These are phyloP conservation scores for Prototheca stagnorum DNA, from an alignment of 163 green algal genomes.

Conservation along the genomic window DNA sequence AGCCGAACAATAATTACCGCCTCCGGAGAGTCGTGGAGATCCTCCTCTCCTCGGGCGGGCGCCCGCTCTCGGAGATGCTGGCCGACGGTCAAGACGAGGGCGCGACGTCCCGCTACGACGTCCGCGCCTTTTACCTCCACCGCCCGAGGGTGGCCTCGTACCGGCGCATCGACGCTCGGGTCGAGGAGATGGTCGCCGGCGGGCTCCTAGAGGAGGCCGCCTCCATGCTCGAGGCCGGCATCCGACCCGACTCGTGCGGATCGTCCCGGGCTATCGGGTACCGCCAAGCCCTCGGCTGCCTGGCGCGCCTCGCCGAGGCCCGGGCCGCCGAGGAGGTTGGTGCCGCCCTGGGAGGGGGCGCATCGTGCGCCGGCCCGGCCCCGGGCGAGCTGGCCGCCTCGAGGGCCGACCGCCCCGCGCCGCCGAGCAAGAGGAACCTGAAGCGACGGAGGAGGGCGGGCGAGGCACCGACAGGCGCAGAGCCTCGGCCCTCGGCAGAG, in stretches of 20 bases:
- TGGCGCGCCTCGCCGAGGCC: neutral
- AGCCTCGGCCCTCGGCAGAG: no score
- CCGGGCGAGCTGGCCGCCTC: no score
- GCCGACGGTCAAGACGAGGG: no score
- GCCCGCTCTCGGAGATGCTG: constrained; percentile 14
- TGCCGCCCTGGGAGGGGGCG: no score
- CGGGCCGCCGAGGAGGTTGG: no score
- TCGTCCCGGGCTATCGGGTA: constrained; percentile 72
- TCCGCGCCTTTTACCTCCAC: constrained; percentile 73
- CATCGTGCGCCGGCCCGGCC: no score
- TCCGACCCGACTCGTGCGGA: constrained; percentile 37
- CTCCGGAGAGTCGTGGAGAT: constrained; percentile 71
- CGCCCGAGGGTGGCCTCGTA: constrained; percentile 57
- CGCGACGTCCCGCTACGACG: no score
- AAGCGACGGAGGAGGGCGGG: no score
- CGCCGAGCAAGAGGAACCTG: no score
- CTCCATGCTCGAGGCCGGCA: constrained; percentile 37
- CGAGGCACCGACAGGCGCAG: no score
- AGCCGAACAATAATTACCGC: constrained; percentile 87
- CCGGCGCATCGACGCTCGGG: constrained; percentile 53
- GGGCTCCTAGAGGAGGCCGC: constrained; percentile 50
- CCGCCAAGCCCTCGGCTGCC: constrained; percentile 37
- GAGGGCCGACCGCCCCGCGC: no score
- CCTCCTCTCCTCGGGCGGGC: constrained; percentile 19
- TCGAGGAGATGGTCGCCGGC: constrained; percentile 61